Evolutionary conservation across 2,329 filamentous ascomycete genomes (phyloP), one percentile per base, ranked within the genome.

Genomic region (Coleophoma eucalyptorum): DNA sequence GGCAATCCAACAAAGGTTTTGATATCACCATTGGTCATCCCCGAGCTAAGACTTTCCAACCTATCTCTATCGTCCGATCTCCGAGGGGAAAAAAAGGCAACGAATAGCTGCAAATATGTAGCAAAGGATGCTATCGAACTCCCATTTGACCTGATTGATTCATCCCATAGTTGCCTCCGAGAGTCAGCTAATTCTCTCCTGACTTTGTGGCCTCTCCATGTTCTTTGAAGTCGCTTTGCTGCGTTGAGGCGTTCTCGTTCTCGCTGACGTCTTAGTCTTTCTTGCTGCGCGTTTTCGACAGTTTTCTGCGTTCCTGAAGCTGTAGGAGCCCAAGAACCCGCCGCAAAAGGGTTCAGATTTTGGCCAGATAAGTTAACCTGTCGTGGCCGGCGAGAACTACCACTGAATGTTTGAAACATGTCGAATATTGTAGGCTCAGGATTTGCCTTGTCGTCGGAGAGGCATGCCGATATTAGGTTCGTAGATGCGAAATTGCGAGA

Each of bases 291-390:
- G 61, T 90, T 84, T 42, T 87, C 88, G 26, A 97, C 80, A 1
- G 92, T 87, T 62, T 87, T 86, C 61, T 90, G 89, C 5, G 88
- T 78, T 16, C 84, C 86, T 1, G 82, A 77, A 15, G 78, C 78
- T 12, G 77, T 72, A 4, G 80, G 74, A 15, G 73, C 72, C 76
- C 83, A 82, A 40, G 77, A 74, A 32, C 78, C 77, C 58, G 81
- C 81, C 53, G 80, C 84, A 68, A 94, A 96, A 3, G 91, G 90
- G 64, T 96, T 96, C 46, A 77, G 76, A 58, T 82, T 83, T 60
- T 92, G 87, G 55, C 91, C 94, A 58, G 90, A 94, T 55, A 99
- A 85, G 71, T 97, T 97, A 66, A 97, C 90, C 68, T 97, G 92
- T 58, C 94, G 86, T 55, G 87, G 86, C 59, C 89, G 88, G 64